Percentiles rank a stretch among this genome's conserved stretches.
These are phyloP conservation scores for Trypanosoma lewisi DNA, from an alignment of 208 protist genomes.

Conservation along the genomic window DNA sequence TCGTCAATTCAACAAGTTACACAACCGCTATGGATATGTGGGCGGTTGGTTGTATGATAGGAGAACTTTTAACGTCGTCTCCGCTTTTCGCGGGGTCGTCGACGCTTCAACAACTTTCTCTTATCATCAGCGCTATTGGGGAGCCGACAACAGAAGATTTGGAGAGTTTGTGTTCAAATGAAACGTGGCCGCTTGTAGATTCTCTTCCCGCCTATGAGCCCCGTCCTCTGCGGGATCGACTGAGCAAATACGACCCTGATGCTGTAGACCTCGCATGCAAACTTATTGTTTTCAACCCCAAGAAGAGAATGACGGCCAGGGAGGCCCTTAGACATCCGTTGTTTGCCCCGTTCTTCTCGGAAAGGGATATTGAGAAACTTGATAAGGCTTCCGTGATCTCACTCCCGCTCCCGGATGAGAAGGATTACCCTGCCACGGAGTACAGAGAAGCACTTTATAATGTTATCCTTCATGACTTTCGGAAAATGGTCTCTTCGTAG, in stretches of 20 bases:
- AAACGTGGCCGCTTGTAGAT: slow-evolving; percentile 87
- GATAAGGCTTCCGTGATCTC: slow-evolving; percentile 34
- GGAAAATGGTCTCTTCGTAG: slow-evolving; percentile 5
- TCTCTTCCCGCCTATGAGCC: slow-evolving; percentile 45
- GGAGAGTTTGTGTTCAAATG: slow-evolving; percentile 84
- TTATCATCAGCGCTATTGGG: slow-evolving; percentile 91
- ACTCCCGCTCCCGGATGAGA: slow-evolving; percentile 66
- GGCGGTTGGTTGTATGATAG: slow-evolving; percentile 97
- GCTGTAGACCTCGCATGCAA: slow-evolving; percentile 84
- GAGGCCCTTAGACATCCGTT: slow-evolving; percentile 90
- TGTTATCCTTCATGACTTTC: slow-evolving; percentile 43
- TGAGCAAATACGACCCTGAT: slow-evolving; percentile 65
- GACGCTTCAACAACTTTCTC: slow-evolving; percentile 95
- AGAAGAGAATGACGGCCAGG: slow-evolving; percentile 70
- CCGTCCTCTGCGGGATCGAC: slow-evolving; percentile 58
- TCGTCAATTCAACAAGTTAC: slow-evolving; percentile 94
- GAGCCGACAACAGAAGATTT: slow-evolving; percentile 87
- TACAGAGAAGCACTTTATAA: slow-evolving; percentile 74
- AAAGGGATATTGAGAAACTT: slow-evolving; percentile 47
- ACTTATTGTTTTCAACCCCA: slow-evolving; percentile 90
- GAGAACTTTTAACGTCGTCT: slow-evolving; percentile 91
- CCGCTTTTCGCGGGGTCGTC: slow-evolving; percentile 95
- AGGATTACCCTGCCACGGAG: slow-evolving; percentile 56
- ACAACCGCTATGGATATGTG: slow-evolving; percentile 98
- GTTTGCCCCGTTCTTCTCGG: slow-evolving; percentile 62